A percentile compares a stretch with the other conserved stretches of the same genome.
Evolutionary conservation across 208 protist species (phyloP).

Genomic region (Polymyxa betae): DNA sequence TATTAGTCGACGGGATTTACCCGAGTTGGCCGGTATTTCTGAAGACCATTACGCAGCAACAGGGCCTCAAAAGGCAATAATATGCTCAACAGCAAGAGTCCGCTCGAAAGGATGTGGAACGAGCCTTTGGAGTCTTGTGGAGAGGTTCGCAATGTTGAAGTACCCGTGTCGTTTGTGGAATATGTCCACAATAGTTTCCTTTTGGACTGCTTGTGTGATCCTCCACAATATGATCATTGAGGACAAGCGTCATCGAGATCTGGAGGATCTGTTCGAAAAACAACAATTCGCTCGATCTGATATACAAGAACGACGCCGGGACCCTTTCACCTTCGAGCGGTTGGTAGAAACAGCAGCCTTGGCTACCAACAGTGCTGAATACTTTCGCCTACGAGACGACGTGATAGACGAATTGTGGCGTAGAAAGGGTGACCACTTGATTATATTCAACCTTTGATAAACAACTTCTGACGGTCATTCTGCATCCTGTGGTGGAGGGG

Average conservation of each 20-base stretch:
- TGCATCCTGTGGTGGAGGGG: too few relatives aligned
- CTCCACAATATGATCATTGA: constrained; percentile 14
- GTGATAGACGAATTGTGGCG: background rate
- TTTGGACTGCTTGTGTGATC: background rate
- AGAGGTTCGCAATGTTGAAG: background rate
- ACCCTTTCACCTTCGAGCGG: background rate
- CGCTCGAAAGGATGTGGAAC: background rate
- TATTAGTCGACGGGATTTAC: background rate
- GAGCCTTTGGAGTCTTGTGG: background rate
- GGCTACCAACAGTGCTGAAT: background rate
- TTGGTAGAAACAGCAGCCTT: background rate
- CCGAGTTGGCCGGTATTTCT: background rate
- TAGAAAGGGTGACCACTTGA: background rate
- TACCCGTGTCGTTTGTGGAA: background rate
- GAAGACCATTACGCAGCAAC: background rate
- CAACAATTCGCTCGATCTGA: background rate
- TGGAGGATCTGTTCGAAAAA: background rate
- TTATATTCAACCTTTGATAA: too few relatives aligned
- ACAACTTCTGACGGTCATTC: too few relatives aligned
- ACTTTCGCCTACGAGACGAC: background rate
- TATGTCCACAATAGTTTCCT: background rate
- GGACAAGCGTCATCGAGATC: background rate
- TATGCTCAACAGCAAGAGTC: background rate
- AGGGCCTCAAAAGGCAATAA: background rate
- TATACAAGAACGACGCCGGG: background rate